Evolutionary conservation across 176 grass and related monocot genomes (phyloP), one percentile per base, ranked within the genome.

Genomic region (Carex scoparia): DNA sequence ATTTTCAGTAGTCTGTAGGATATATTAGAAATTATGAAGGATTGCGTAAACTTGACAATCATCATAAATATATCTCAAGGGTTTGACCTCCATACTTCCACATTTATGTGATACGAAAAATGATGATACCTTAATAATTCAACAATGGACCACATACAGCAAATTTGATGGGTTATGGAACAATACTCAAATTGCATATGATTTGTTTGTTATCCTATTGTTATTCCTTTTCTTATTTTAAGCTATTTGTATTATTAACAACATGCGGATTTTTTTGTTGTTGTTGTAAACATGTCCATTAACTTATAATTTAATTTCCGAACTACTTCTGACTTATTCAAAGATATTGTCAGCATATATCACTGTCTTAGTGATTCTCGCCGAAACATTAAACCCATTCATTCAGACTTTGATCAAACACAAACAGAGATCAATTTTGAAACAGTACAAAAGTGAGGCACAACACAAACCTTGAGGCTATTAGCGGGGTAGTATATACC

Each of bases 401-500:
- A 68, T 68, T 68, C 11, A 68, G 69, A 72, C 16, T 72, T 37
- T 72, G 18, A 73, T 73, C 38, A 48, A 6, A 48, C 69, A 42
- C 32, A 70, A 69, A 69, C 42, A 12, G 42, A 40, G 19, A n/a
- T 13, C 46, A 76, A 32, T 54, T 55, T 32, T 76, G 10, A 14
- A 54, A 28, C 15, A 75, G 8, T 11, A 8, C 46, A 75, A 40
- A 40, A 40, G n/a, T 75, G 44, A 75, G 18, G 10, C n/a, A 9
- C 42, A 49, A 77, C 46, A 63, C 73, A 27, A 57, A 98, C 93
- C 91, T 93, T 98, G 23, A 95, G 87, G 83, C 89, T 98, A n/a
- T 86, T 18, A 3, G 86, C 82, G 61, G 95, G 91, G 65, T 98
- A 92, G 83, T 95, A 98, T 79, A 98, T 95, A 35, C 95, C 95